Conservation (phyloP, 768 basidiomycete species). For the Auriscalpium orientale region DNA sequence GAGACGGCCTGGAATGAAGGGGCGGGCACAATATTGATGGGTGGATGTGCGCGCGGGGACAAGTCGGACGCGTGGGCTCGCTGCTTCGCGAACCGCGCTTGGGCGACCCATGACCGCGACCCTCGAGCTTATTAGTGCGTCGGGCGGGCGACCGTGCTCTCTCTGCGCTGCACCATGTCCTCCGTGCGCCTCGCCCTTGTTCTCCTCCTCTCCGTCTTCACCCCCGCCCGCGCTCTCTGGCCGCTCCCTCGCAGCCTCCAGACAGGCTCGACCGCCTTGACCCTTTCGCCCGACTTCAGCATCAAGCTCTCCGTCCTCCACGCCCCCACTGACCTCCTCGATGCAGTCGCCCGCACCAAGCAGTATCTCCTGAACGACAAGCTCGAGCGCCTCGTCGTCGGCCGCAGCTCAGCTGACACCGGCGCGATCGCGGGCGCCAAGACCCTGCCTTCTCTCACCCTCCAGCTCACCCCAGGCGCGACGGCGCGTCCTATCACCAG, state of each 20-base stretch:
- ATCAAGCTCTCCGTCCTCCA: slow-evolving; percentile 37
- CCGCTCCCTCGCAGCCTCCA: slow-evolving; percentile 23
- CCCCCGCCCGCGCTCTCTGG: slow-evolving; percentile 20
- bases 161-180: no score
- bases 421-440: slow-evolving; percentile 31
- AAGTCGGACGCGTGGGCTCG: no score
- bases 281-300: slow-evolving; percentile 40
- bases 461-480: slow-evolving; percentile 31
- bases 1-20: no score
- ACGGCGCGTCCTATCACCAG: slow-evolving; percentile 18
- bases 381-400: slow-evolving; percentile 50
- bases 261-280: slow-evolving; percentile 22
- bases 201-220: no score
- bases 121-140: no score
- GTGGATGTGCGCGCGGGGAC: no score
- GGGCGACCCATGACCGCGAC: no score
- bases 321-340: slow-evolving; percentile 46
- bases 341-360: slow-evolving; percentile 45
- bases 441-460: slow-evolving; percentile 33
- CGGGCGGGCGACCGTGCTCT: no score
- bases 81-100: no score
- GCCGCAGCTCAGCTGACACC: slow-evolving; percentile 46
- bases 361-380: slow-evolving; percentile 34
- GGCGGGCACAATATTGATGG: no score
- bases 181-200: no score